phyloP scores from a whole-genome alignment of 352 stramenopile genomes.

The Globisporangium takayamanum region DNA sequence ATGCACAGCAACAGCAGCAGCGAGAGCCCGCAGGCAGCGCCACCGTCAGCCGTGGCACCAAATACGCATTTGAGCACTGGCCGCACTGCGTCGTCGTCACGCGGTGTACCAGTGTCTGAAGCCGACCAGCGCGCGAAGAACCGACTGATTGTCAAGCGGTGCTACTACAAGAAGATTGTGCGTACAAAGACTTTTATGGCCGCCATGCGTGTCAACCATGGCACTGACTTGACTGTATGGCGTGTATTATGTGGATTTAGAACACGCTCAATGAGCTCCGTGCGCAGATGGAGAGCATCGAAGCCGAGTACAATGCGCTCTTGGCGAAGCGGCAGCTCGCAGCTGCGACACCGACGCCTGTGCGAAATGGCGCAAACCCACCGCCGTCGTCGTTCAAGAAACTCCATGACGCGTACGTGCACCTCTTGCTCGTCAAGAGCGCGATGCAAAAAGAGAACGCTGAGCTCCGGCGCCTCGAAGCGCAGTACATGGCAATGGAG shows the following conservation, averaged over 20 bases:
- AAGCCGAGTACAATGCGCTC: constrained; percentile 32
- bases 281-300: constrained; percentile 28
- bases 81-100: constrained; percentile 18
- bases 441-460: constrained; percentile 48
- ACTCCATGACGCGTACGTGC: constrained; percentile 36
- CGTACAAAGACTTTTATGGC: constrained; percentile 12
- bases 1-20: neutral
- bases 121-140: constrained; percentile 54
- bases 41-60: neutral
- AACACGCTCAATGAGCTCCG: constrained; percentile 57
- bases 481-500: constrained; percentile 40
- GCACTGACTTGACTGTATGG: too few species aligned
- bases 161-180: constrained; percentile 81
- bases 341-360: constrained; percentile 22
- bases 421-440: constrained; percentile 39
- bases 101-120: constrained; percentile 27
- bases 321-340: constrained; percentile 17
- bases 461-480: constrained; percentile 39
- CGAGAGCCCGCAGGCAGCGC: neutral
- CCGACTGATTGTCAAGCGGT: constrained; percentile 64
- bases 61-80: constrained; percentile 13
- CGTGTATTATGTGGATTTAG: constrained; percentile 13
- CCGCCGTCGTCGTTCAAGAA: constrained; percentile 6
- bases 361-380: neutral
- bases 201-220: too few species aligned